Evolutionary conservation across 163 green algal genomes (phyloP).

Genomic region (Prototheca wickerhamii): DNA sequence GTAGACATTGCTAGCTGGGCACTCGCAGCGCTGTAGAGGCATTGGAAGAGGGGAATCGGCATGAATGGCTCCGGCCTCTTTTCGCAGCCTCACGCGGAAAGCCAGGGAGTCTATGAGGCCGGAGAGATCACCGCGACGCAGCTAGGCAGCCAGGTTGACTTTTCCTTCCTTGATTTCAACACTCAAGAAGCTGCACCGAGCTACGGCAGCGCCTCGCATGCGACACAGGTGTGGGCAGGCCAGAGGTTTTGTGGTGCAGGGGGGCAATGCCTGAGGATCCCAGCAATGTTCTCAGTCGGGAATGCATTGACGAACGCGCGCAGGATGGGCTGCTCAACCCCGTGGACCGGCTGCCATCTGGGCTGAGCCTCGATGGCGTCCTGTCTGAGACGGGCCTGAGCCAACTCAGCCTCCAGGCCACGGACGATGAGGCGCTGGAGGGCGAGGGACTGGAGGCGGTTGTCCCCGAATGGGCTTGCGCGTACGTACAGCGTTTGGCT

Average conservation of each 20-base stretch:
- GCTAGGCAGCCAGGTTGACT: conserved; percentile 18
- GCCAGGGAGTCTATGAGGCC: neutral
- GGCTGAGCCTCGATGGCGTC: neutral
- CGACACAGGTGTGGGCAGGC: too few relatives aligned
- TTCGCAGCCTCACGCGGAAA: neutral
- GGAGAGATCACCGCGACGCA: conserved; percentile 9
- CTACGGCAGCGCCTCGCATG: neutral
- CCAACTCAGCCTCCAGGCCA: conserved; percentile 33
- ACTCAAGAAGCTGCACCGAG: neutral
- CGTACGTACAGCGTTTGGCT: conserved; percentile 27
- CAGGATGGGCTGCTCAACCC: neutral
- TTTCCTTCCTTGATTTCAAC: conserved; percentile 22
- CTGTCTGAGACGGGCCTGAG: conserved; percentile 4
- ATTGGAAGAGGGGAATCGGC: neutral
- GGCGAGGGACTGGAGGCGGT: conserved; percentile 24
- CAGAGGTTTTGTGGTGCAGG: too few relatives aligned
- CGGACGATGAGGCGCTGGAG: conserved; percentile 20
- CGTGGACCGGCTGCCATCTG: neutral
- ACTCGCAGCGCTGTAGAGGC: too few relatives aligned
- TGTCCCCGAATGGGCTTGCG: conserved; percentile 58
- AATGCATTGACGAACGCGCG: too few relatives aligned
- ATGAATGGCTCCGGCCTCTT: conserved; percentile 1
- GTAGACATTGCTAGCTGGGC: too few relatives aligned
- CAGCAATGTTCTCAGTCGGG: too few relatives aligned
- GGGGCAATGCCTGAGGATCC: too few relatives aligned